phyloP scores from a whole-genome alignment of 1,284 basidiomycete species.

The Boletus semigastroideus region DNA sequence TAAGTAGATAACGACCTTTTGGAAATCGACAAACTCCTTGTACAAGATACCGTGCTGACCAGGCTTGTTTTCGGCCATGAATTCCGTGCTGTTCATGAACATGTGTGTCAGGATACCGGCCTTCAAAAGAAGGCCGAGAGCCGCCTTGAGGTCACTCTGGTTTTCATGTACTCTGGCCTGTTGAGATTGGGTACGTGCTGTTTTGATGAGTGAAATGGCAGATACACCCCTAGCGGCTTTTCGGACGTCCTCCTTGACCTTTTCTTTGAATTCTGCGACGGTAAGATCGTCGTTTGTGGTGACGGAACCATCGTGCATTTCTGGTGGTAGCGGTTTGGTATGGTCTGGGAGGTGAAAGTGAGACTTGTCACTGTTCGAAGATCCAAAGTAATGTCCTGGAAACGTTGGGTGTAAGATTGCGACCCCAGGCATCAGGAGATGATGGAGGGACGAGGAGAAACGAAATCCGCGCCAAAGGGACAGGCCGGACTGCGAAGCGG shows the following conservation, averaged over 20 bases:
- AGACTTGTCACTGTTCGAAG: constrained; percentile 25
- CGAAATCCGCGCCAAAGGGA: constrained; percentile 11
- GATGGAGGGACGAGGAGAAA: neutral
- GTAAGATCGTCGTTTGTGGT: constrained; percentile 34
- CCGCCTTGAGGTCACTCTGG: constrained; percentile 57
- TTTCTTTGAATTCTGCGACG: constrained; percentile 64
- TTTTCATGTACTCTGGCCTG: constrained; percentile 51
- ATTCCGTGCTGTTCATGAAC: constrained; percentile 59
- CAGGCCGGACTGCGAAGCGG: constrained; percentile 15
- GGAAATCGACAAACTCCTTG: constrained; percentile 59
- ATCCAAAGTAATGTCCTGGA: constrained; percentile 34
- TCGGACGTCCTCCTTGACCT: constrained; percentile 55
- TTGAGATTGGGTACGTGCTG: constrained; percentile 55
- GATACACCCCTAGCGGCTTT: constrained; percentile 55
- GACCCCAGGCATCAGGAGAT: constrained; percentile 40
- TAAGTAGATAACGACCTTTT: constrained; percentile 46
- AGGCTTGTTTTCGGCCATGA: constrained; percentile 45
- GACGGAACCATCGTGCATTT: constrained; percentile 34
- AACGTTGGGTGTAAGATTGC: constrained; percentile 32
- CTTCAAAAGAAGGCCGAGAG: constrained; percentile 57
- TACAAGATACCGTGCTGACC: constrained; percentile 49
- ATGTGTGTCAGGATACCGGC: constrained; percentile 57
- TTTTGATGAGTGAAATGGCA: constrained; percentile 53
- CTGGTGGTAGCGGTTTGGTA: constrained; percentile 18
- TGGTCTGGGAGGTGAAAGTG: constrained; percentile 21